Evolutionary conservation across 2,329 filamentous ascomycete genomes (phyloP).

Genomic region (Westerdykella aurantiaca): DNA sequence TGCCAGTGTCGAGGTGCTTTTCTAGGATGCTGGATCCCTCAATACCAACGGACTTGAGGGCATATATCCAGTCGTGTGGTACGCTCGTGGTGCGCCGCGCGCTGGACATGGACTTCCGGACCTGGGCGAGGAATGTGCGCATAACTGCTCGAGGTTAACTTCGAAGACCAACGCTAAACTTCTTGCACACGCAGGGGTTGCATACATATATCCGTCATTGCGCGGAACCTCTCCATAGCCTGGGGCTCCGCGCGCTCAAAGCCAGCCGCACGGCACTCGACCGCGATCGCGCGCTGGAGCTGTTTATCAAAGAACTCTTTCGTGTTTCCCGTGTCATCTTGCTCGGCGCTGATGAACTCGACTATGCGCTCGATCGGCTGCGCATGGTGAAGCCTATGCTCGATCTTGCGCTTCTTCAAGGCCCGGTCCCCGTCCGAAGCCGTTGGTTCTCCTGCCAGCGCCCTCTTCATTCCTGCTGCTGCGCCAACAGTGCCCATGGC

Average conservation of each 20-base stretch:
- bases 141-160: conserved; percentile 43
- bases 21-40: conserved; percentile 37
- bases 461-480: conserved; percentile 33
- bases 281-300: conserved; percentile 51
- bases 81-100: conserved; percentile 52
- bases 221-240: conserved; percentile 53
- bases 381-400: conserved; percentile 30
- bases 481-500: conserved; percentile 18
- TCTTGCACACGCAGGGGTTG: conserved; percentile 12
- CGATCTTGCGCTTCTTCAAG: conserved; percentile 31
- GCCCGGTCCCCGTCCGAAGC: conserved; percentile 19
- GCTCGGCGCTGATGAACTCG: conserved; percentile 33
- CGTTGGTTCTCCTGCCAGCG: conserved; percentile 16
- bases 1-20: conserved; percentile 39
- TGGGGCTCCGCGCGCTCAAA: conserved; percentile 52
- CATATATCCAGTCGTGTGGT: conserved; percentile 54
- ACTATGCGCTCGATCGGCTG: conserved; percentile 29
- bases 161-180: background rate
- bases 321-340: conserved; percentile 7
- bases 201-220: conserved; percentile 56
- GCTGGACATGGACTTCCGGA: conserved; percentile 54
- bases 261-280: conserved; percentile 47
- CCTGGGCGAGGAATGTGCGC: conserved; percentile 48
- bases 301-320: conserved; percentile 49
- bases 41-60: conserved; percentile 41